phyloP scores from a whole-genome alignment of 2,329 filamentous ascomycete species.

The Fusarium sp. region DNA sequence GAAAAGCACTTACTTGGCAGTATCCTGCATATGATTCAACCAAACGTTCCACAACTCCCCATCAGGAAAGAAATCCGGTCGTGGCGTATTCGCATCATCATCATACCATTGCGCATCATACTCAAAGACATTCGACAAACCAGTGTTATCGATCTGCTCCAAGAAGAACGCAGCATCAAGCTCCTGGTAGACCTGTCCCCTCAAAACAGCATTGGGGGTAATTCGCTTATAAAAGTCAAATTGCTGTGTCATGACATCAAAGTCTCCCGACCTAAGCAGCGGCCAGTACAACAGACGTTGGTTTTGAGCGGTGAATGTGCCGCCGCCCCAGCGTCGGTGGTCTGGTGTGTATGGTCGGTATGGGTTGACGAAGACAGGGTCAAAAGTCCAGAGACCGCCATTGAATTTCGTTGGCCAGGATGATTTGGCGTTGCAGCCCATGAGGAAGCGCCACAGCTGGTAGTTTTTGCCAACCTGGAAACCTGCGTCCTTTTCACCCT shows the following conservation, averaged over 20 bases:
- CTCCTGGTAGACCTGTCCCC: not conserved
- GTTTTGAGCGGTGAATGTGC: conserved; percentile 11
- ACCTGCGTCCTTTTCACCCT: not conserved
- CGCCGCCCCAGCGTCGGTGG: not conserved
- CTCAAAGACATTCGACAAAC: conserved; percentile 4
- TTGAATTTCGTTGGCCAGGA: conserved; percentile 14
- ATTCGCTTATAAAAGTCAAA: conserved; percentile 17
- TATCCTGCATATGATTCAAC: conserved; percentile 14
- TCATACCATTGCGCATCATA: conserved; percentile 19
- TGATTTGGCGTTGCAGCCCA: conserved; percentile 9
- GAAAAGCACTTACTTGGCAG: not conserved
- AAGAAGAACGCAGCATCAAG: conserved; percentile 6
- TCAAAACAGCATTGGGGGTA: not conserved
- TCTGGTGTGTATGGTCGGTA: conserved; percentile 9
- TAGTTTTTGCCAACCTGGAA: conserved; percentile 15
- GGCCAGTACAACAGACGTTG: conserved; percentile 9
- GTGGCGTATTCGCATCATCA: conserved; percentile 6
- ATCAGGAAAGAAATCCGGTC: not conserved
- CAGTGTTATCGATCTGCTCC: conserved; percentile 4
- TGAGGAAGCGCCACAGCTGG: conserved; percentile 16
- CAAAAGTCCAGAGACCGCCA: conserved; percentile 15
- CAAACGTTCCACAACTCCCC: conserved; percentile 15
- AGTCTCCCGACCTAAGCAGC: conserved; percentile 1
- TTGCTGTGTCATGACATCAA: conserved; percentile 11
- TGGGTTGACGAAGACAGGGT: not conserved